These are phyloP conservation scores for Mycena indigotica DNA, from an alignment of 768 basidiomycete genomes.

Conservation along the genomic window DNA sequence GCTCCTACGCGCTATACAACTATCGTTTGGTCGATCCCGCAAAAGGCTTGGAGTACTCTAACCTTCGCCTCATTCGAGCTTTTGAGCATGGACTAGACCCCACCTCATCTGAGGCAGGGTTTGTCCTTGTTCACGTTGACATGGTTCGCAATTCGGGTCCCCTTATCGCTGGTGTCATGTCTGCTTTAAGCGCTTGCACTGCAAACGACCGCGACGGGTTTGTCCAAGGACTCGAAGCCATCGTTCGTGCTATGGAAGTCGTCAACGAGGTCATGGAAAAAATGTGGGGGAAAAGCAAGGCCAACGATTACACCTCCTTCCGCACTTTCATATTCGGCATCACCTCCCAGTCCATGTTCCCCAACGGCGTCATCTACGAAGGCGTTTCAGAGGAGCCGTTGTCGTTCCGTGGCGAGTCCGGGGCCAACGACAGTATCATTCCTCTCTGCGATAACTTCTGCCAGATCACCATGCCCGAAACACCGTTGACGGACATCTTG, in stretches of 20 bases:
- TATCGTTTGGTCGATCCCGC: conserved; percentile 26
- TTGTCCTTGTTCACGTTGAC: conserved; percentile 30
- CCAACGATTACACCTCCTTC: conserved; percentile 34
- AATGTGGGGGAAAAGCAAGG: conserved; percentile 34
- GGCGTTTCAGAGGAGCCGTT: conserved; percentile 34
- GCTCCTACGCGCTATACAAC: conserved; percentile 34
- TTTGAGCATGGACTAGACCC: conserved; percentile 33
- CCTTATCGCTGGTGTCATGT: conserved; percentile 27
- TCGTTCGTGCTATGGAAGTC: conserved; percentile 18
- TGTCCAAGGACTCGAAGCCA: conserved; percentile 24
- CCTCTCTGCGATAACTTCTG: conserved; percentile 37
- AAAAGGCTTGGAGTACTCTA: conserved; percentile 30
- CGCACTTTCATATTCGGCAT: conserved; percentile 38
- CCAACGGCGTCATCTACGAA: conserved; percentile 34
- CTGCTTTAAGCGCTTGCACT: conserved; percentile 25
- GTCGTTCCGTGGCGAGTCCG: conserved; percentile 35
- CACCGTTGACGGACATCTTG: conserved; percentile 32
- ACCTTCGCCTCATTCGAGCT: conserved; percentile 36
- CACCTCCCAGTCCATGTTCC: conserved; percentile 34
- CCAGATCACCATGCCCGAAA: conserved; percentile 31
- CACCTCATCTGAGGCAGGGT: conserved; percentile 28
- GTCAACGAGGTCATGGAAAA: conserved; percentile 26
- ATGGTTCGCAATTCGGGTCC: conserved; percentile 33
- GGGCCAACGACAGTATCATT: conserved; percentile 34
- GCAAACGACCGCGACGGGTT: conserved; percentile 24